Evolutionary conservation across 176 grass and related monocot species (phyloP), one percentile per base, ranked within the genome.

Genomic region (Otatea glauca): DNA sequence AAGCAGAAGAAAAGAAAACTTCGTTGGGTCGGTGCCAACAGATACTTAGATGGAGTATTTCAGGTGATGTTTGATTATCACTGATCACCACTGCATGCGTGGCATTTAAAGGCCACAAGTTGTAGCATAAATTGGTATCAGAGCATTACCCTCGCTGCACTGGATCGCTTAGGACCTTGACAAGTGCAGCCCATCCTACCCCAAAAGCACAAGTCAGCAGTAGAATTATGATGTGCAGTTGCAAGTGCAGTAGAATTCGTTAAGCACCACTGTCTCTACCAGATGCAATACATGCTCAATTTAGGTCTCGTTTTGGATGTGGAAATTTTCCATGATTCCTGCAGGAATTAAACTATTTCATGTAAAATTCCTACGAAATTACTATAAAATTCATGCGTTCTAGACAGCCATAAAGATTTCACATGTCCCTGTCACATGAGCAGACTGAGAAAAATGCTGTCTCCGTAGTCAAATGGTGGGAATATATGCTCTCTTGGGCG

Each of bases 401-500:
- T 9, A 44, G 41, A 44, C 9, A 44, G 2, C 43, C 43, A 2
- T 7, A 18, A 25, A 38, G 44, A 75, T 47, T 27, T 25, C 29
- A 35, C 54, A 21, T 41, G 84, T 64, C 67, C 55, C 38, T 86
- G 54, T 79, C 76, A 14, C 34, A 21, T 41, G 66, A 79, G 75
- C 76, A 41, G 15, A 79, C 54, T 0, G 42, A 32, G 44, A 42
- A 5, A 80, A 65, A 64, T 80, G 29, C 56, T 64, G 29, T 42
- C 16, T 49, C 0, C 23, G 15, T 17, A 13, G 48, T 72, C 58
- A 49, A 49, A 47, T 61, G 67, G 38, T 45, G 53, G 23, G 80
- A 59, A 10, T 6, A 85, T 62, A 51, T 51, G 68, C 85, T 55
- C 7, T 65, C 65, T 83, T 45, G 43, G 73, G 73, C 73, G 54